phyloP scores from a whole-genome alignment of 257 asterid species.

The Solanum gandarillasii region DNA sequence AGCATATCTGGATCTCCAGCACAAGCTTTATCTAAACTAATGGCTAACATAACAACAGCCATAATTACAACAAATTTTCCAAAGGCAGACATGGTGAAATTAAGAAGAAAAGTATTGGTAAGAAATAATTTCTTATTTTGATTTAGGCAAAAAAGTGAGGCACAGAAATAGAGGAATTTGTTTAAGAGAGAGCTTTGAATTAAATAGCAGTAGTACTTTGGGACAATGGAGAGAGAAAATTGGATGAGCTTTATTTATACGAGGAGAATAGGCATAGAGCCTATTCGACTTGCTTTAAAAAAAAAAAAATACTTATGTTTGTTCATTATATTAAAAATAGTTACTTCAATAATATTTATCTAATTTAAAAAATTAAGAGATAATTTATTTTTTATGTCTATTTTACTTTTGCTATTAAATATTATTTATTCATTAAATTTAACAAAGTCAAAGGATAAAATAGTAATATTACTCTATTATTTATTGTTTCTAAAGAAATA shows the following conservation, averaged over 20 bases:
- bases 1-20: constrained; percentile 48
- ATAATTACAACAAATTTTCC: not conserved
- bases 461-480: no score
- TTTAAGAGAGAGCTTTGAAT: not conserved
- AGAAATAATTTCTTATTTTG: not conserved
- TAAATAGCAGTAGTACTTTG: no score
- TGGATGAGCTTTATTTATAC: constrained; percentile 8
- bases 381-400: no score
- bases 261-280: not conserved
- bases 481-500: no score
- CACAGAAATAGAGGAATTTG: not conserved
- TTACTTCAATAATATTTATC: no score
- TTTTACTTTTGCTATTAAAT: no score
- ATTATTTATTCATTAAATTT: no score
- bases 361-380: no score
- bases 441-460: no score
- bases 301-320: no score
- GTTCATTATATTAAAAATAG: no score
- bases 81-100: constrained; percentile 2
- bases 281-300: not conserved
- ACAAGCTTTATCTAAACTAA: constrained; percentile 1
- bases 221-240: not conserved
- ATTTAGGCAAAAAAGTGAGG: not conserved
- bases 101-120: not conserved
- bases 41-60: constrained; percentile 1